phyloP scores from a whole-genome alignment of 2,329 filamentous ascomycete species.

The Aspergillus ibericus region DNA sequence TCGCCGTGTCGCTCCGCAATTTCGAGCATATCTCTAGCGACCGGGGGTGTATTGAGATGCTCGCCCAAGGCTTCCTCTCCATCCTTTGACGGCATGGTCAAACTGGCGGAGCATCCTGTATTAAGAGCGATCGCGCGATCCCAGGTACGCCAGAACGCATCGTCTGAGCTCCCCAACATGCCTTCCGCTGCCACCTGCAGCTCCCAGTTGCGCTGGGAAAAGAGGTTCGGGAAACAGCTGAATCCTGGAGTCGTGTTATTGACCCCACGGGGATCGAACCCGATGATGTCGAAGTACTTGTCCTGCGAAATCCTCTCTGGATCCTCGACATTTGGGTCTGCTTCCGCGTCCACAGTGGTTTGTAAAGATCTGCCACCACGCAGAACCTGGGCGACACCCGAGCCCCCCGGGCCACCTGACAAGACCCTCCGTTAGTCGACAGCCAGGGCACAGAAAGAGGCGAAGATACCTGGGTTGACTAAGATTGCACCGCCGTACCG shows the following conservation, averaged over 20 bases:
- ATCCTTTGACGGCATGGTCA: conserved; percentile 18
- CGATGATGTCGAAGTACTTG: conserved; percentile 45
- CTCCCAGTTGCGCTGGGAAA: conserved; percentile 34
- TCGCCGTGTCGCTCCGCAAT: conserved; percentile 42
- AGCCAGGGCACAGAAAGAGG: not conserved
- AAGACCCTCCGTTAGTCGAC: conserved; percentile 4
- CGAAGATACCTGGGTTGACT: conserved; percentile 45
- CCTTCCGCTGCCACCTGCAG: conserved; percentile 37
- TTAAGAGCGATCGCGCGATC: conserved; percentile 34
- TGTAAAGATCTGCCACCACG: conserved; percentile 37
- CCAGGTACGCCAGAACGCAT: conserved; percentile 35
- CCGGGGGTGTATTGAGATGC: conserved; percentile 36
- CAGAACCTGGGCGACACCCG: conserved; percentile 40
- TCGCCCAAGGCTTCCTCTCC: conserved; percentile 29
- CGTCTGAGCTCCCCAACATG: conserved; percentile 33
- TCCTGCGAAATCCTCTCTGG: conserved; percentile 2
- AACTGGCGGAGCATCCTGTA: conserved; percentile 28
- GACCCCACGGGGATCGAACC: conserved; percentile 48
- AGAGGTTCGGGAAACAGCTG: conserved; percentile 40
- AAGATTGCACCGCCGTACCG: conserved; percentile 50
- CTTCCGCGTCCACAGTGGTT: conserved; percentile 38
- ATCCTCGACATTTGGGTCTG: conserved; percentile 14
- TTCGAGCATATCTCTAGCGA: conserved; percentile 38
- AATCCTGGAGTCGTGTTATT: conserved; percentile 43
- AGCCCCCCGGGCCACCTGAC: conserved; percentile 46